phyloP scores from a whole-genome alignment of 192 early-diverging fungal species.

The Entomortierella lignicola region DNA sequence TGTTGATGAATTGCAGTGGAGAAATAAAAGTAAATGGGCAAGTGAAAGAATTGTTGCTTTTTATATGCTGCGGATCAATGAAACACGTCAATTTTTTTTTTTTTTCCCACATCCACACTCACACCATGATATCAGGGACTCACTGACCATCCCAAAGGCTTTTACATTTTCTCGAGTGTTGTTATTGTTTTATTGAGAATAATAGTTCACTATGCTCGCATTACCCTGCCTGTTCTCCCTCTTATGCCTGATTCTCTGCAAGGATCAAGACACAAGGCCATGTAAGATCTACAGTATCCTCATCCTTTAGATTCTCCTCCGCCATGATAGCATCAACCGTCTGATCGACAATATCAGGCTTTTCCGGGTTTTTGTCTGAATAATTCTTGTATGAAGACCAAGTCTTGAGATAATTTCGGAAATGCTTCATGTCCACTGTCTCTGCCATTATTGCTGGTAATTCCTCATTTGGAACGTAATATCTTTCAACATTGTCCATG shows the following conservation, averaged over 20 bases:
- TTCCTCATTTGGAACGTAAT: conserved; percentile 35
- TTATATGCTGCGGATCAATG: no score
- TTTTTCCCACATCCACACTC: no score
- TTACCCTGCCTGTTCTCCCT: no score
- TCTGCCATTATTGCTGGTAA: conserved; percentile 48
- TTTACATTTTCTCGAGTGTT: no score
- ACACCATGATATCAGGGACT: no score
- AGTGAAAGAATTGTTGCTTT: no score
- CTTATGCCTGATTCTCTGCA: conserved; percentile 23
- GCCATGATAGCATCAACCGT: conserved; percentile 47
- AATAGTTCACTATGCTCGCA: no score
- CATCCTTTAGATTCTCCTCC: conserved; percentile 21
- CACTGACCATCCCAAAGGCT: no score
- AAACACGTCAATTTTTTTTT: no score
- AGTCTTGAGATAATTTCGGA: conserved; percentile 67
- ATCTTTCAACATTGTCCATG: conserved; percentile 50
- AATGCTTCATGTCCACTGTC: conserved; percentile 50
- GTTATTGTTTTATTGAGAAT: no score
- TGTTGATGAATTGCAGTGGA: no score
- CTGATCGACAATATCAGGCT: conserved; percentile 59
- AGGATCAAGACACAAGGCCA: conserved; percentile 67
- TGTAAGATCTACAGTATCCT: conserved; percentile 53
- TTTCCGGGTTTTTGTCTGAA: conserved; percentile 46
- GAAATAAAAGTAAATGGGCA: no score
- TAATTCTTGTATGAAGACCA: conserved; percentile 68